Percentiles rank a stretch among this genome's conserved stretches.
These are phyloP conservation scores for Penicillium paxilli DNA, from an alignment of 495 filamentous ascomycete species.

Conservation along the genomic window DNA sequence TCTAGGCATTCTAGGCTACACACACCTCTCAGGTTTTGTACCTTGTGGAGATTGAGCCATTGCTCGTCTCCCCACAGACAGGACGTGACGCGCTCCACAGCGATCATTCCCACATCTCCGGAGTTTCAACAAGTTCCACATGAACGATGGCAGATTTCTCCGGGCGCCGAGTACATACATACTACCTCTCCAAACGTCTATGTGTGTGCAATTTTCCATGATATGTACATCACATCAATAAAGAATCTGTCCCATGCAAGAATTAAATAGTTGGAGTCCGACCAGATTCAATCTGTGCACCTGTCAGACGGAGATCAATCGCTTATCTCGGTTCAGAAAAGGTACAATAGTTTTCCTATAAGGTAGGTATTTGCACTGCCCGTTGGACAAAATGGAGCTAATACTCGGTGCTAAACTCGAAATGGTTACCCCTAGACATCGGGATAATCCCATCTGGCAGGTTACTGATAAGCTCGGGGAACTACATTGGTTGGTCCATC, in stretches of 20 bases:
- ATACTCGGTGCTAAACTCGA: background rate
- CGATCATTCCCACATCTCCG: too few species aligned
- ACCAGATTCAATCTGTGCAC: background rate
- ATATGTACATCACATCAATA: background rate
- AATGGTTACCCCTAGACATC: background rate
- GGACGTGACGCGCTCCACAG: too few species aligned
- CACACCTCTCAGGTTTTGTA: too few species aligned
- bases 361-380: background rate
- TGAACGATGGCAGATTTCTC: too few species aligned
- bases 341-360: too few species aligned
- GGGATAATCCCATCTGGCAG: background rate
- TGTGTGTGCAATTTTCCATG: too few species aligned
- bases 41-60: too few species aligned
- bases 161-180: too few species aligned
- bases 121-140: too few species aligned
- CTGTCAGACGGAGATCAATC: background rate
- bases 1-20: too few species aligned
- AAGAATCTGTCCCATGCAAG: background rate
- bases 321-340: background rate
- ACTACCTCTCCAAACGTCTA: too few species aligned
- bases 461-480: conserved; percentile 12
- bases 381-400: background rate
- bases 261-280: background rate
- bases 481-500: conserved; percentile 16
- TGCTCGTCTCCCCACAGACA: too few species aligned